Conservation (phyloP, 2,329 filamentous ascomycete species). For the Neonectria sp. region DNA sequence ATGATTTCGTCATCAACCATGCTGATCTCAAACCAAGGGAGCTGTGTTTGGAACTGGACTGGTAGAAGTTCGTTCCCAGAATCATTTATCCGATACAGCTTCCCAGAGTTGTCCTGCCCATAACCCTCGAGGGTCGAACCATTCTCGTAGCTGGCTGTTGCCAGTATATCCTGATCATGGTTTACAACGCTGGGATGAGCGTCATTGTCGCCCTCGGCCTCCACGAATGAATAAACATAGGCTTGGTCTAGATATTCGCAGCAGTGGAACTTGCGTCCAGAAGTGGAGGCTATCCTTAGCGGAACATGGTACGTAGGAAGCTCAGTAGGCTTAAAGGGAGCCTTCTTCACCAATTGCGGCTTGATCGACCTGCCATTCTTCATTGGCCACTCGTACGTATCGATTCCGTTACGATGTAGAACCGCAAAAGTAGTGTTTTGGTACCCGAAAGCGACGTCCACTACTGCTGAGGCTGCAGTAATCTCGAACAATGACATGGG, state of each 20-base stretch:
- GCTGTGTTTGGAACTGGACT: slow-evolving; percentile 60
- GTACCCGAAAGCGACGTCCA: slow-evolving; percentile 82
- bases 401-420: slow-evolving; percentile 76
- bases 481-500: slow-evolving; percentile 92
- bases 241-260: slow-evolving; percentile 50
- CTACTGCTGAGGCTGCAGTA: slow-evolving; percentile 70
- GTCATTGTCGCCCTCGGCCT: slow-evolving; percentile 33
- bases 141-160: slow-evolving; percentile 53
- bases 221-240: slow-evolving; percentile 43
- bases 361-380: slow-evolving; percentile 66
- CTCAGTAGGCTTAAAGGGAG: slow-evolving; percentile 55
- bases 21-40: slow-evolving; percentile 68
- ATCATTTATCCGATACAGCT: slow-evolving; percentile 57
- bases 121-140: slow-evolving; percentile 53
- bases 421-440: slow-evolving; percentile 78
- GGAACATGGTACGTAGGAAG: slow-evolving; percentile 44
- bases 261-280: slow-evolving; percentile 48
- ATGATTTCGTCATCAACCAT: slow-evolving; percentile 60
- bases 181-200: slow-evolving; percentile 36
- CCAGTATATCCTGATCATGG: slow-evolving; percentile 41
- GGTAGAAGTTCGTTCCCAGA: slow-evolving; percentile 53
- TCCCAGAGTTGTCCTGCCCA: slow-evolving; percentile 63
- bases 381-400: slow-evolving; percentile 79
- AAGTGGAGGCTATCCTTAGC: slow-evolving; percentile 52
- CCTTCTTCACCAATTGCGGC: slow-evolving; percentile 58